Evolutionary conservation across 2,329 filamentous ascomycete species (phyloP).

Genomic region (Aaosphaeria pasadenensis): DNA sequence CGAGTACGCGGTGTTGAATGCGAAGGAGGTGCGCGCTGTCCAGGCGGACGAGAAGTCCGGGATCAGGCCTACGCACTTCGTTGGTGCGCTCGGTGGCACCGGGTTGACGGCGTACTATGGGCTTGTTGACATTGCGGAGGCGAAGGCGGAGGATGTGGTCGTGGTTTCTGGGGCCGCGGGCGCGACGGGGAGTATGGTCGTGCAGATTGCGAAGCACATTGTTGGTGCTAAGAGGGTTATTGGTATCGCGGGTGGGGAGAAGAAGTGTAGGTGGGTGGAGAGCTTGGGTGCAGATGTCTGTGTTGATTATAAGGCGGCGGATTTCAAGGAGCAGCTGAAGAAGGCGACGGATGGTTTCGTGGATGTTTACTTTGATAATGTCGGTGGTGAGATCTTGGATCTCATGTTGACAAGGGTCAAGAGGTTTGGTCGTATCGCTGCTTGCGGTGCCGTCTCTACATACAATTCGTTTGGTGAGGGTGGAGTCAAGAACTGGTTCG

Average conservation of each 20-base stretch:
- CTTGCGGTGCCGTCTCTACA: conserved; percentile 43
- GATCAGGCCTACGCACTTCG: conserved; percentile 43
- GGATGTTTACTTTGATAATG: conserved; percentile 53
- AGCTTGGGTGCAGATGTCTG: conserved; percentile 52
- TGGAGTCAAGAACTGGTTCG: conserved; percentile 44
- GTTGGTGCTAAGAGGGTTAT: conserved; percentile 48
- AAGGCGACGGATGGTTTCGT: conserved; percentile 50
- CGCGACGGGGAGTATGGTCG: conserved; percentile 70
- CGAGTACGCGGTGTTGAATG: conserved; percentile 57
- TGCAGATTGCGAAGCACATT: conserved; percentile 54
- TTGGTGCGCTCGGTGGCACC: conserved; percentile 46
- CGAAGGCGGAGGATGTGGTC: conserved; percentile 66
- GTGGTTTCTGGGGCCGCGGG: conserved; percentile 76
- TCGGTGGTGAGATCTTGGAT: conserved; percentile 49
- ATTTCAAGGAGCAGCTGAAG: conserved; percentile 47
- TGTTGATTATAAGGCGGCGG: conserved; percentile 52
- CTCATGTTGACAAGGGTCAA: conserved; percentile 44
- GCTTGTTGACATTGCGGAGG: conserved; percentile 63
- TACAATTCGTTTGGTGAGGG: conserved; percentile 39
- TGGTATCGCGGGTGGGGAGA: conserved; percentile 52
- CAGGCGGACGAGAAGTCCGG: conserved; percentile 29
- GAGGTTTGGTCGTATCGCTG: conserved; percentile 39
- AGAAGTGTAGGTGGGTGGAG: conserved; percentile 53
- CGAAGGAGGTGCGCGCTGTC: conserved; percentile 27
- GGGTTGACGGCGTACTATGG: conserved; percentile 76